Conservation (phyloP, 1,284 basidiomycete species). For the Ceraceosorus bombacis region DNA sequence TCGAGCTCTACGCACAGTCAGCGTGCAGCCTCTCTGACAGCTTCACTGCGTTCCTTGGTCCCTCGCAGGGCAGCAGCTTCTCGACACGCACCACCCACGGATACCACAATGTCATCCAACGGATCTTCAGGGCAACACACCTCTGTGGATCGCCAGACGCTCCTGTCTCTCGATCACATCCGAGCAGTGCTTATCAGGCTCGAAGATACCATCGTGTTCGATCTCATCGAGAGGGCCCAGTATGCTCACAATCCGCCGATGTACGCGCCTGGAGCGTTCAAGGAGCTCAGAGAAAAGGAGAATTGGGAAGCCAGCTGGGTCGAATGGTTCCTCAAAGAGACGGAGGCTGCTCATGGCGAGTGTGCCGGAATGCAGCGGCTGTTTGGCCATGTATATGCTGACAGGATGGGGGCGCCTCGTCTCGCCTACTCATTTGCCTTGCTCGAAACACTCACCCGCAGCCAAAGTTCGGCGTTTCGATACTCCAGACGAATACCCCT, state of each 20-base stretch:
- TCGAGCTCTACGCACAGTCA: not conserved
- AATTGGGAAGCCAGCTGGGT: constrained; percentile 81
- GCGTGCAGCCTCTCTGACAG: not conserved
- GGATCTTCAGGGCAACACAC: not conserved
- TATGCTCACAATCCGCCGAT: constrained; percentile 89
- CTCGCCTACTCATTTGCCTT: not conserved
- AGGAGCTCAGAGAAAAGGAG: constrained; percentile 58
- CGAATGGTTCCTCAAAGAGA: constrained; percentile 95
- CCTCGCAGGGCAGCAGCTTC: not conserved
- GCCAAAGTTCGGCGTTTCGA: constrained; percentile 28
- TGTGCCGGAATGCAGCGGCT: constrained; percentile 11
- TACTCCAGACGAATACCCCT: constrained; percentile 88
- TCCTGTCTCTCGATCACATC: constrained; percentile 76
- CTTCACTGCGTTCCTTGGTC: not conserved
- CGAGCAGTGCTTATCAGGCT: constrained; percentile 76
- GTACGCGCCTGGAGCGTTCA: constrained; percentile 72
- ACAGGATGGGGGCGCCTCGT: not conserved
- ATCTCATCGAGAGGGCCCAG: constrained; percentile 82
- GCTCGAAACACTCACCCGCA: not conserved
- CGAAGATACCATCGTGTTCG: constrained; percentile 98
- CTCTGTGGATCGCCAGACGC: not conserved
- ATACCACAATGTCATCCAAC: not conserved
- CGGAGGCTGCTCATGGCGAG: constrained; percentile 84
- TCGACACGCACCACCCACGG: not conserved
- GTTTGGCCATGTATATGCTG: not conserved